These are phyloP conservation scores for Ogataea minuta DNA, from an alignment of 805 yeast genomes.

Conservation along the genomic window DNA sequence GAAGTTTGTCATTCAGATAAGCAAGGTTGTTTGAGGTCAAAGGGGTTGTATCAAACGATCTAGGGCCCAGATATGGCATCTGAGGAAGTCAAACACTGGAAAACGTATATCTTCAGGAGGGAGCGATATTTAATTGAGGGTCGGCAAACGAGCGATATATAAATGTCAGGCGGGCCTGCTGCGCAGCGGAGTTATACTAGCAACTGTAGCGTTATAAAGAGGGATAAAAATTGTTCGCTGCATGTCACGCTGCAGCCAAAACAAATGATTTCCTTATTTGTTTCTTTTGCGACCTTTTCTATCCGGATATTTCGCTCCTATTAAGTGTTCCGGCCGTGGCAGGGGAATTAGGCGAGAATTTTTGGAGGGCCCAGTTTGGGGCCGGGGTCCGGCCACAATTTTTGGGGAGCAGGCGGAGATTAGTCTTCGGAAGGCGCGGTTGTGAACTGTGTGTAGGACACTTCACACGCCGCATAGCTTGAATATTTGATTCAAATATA, in stretches of 20 bases:
- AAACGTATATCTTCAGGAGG: neutral
- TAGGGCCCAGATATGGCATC: constrained; percentile 38
- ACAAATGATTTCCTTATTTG: constrained; percentile 10
- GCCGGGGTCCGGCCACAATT: neutral
- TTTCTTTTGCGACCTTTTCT: constrained; percentile 5
- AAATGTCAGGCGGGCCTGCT: neutral
- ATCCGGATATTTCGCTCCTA: constrained; percentile 1
- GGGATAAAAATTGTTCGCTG: constrained; percentile 4
- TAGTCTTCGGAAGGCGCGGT: neutral
- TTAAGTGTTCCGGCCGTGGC: neutral
- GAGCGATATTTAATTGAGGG: constrained; percentile 6
- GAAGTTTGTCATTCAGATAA: constrained; percentile 27
- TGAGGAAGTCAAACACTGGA: constrained; percentile 1
- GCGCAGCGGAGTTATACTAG: constrained; percentile 6
- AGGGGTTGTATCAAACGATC: constrained; percentile 36
- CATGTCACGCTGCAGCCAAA: constrained; percentile 7
- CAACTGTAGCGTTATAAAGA: constrained; percentile 11
- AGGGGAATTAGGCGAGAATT: neutral
- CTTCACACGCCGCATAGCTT: constrained; percentile 1
- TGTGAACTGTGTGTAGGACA: neutral
- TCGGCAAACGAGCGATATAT: neutral
- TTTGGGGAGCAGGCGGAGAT: neutral
- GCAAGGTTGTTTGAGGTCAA: constrained; percentile 33
- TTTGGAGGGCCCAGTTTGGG: no score
- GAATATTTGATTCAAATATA: constrained; percentile 1